Base-by-base conservation (phyloP, 768 basidiomycete genomes). In the Calocybe indica region DNA sequence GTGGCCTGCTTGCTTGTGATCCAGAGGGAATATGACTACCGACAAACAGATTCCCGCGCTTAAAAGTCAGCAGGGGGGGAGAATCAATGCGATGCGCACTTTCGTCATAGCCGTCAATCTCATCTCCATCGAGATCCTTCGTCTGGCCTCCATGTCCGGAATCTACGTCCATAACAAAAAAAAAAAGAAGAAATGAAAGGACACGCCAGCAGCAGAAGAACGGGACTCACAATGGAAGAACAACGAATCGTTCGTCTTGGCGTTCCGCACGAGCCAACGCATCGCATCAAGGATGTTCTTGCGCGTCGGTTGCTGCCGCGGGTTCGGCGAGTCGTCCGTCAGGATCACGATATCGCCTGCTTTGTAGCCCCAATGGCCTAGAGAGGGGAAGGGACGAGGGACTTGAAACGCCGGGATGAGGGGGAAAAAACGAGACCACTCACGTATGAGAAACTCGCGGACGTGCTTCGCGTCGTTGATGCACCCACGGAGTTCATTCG, bases 111-210 rank as follows among this genome's bases (percentile, higher is more conserved):
- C 92, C 92, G 55, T 89, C 86, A 0, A 72, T 66, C 64, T 94
- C 85, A 54, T 91, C 89, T 3, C 88, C 88, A 54, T 89, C 76
- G 1, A 66, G 51, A 64, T 96, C 92, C 45, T 72, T 73, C 2
- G 85, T 83, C 59, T 94, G 93, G 7, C 93, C 95, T n/a, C 96
- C 95, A 57, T 97, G 94, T 0, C 94, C 95, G 1, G 93, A 95
- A 65, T 91, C 87, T 88, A 46, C 6, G 14, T 6, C 5, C 6
- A 33, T 6, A 10, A 37, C 22, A 13, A n/a, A 40, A 45, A 8
- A 38, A 29, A 8, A 54, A 41, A 12, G 28, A 13, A 5, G 5
- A 8, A 37, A 13, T 5, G 30, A 38, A 10, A 29, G 12, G 28
- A 9, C 13, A 22, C 22, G 4, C 4, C 22, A 4, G 22, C 22